Evolutionary conservation across 1,284 basidiomycete genomes (phyloP), one percentile per base, ranked within the genome.

Genomic region (Rhodotorula sp.): DNA sequence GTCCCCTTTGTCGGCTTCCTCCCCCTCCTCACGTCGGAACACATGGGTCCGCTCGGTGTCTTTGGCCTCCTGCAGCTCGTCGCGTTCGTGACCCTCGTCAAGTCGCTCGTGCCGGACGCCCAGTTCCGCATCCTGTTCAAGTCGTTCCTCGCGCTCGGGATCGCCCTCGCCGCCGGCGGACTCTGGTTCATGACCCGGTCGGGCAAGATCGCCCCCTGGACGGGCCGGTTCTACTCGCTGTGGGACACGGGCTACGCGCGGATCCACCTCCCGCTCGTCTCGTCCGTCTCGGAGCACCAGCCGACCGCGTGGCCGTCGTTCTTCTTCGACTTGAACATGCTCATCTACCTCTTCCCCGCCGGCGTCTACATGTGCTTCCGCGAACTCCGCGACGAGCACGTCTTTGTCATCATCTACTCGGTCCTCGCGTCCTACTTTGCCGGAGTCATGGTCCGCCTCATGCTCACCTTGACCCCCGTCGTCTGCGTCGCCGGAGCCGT

Each of bases 1-100:
- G 95, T 99, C 2, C 97, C 97, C 5, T 99, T 99, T 79, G 97
- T 99, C 75, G 95, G 95, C 52, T 99, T 98, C 87, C 93, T 97
- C 78, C 97, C 97, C n/a, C 90, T 99, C 50, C 87, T 90, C 61
- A 99, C 97, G 0, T 94, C 92, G 76, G 97, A 99, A 83, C 97
- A 99, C 82, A 99, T 99, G 95, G 95, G 92, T 12, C 95, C 97
- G 2, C 86, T 99, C 68, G 95, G 93, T 78, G 93, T 99, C 47
- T 99, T 99, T 78, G 97, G 97, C 87, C 87, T 99, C 31, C 84
- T 99, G 67, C 97, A 99, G 83, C 91, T 99, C 76, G 89, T 99
- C 68, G 93, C 95, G 0, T 98, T 99, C 79, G 89, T 89, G 52
- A 90, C 95, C 80, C 87, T 95, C 26, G 89, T 97, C 56, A 87